phyloP scores from a whole-genome alignment of 768 basidiomycete species.

The Mrakia gelida region DNA sequence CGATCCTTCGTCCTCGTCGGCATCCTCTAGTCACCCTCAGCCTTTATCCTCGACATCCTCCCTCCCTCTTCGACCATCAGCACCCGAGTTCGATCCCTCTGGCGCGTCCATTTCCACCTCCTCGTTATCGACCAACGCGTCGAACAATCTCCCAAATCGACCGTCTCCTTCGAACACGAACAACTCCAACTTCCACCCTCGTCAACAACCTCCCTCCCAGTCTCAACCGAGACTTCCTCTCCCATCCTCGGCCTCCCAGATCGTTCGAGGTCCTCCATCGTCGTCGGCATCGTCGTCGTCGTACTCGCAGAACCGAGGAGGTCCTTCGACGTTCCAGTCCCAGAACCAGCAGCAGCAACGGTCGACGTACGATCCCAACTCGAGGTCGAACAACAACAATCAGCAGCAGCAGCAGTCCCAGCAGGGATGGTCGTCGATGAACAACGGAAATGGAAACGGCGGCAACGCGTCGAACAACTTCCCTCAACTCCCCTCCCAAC shows the following conservation, averaged over 20 bases:
- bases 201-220: not conserved
- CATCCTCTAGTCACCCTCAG: not conserved
- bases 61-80: conserved; percentile 26
- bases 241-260: not conserved
- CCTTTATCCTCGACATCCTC: not conserved
- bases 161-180: not conserved
- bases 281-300: not conserved
- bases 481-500: conserved; percentile 10
- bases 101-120: not conserved
- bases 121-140: not conserved
- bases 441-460: not conserved
- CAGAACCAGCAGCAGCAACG: conserved; percentile 14
- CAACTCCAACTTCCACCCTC: not conserved
- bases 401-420: conserved; percentile 7
- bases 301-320: not conserved
- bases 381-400: not conserved
- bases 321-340: not conserved
- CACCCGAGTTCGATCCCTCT: conserved; percentile 23
- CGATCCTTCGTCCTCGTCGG: not conserved
- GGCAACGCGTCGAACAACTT: not conserved
- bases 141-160: not conserved
- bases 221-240: not conserved
- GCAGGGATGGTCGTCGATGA: not conserved
- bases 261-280: not conserved
- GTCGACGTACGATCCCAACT: not conserved